Evolutionary conservation across 2,329 filamentous ascomycete genomes (phyloP).

Genomic region (Aspergillus sp.): DNA sequence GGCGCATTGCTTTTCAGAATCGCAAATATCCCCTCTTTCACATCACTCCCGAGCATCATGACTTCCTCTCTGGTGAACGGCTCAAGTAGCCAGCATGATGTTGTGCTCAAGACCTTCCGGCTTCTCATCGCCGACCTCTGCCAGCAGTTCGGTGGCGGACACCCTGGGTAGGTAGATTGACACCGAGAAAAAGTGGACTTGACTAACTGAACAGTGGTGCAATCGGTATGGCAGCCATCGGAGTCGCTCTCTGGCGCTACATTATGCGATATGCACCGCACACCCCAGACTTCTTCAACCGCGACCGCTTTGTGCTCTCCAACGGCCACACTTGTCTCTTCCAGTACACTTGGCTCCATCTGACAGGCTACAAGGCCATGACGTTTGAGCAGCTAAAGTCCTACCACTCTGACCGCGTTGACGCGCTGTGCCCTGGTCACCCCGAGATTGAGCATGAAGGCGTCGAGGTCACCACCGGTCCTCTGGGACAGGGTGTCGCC

Average conservation of each 20-base stretch:
- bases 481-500: slow-evolving; percentile 60
- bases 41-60: slow-evolving; percentile 20
- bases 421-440: slow-evolving; percentile 35
- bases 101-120: slow-evolving; percentile 61
- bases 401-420: slow-evolving; percentile 32
- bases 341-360: slow-evolving; percentile 33
- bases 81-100: slow-evolving; percentile 36
- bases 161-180: slow-evolving; percentile 56
- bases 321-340: slow-evolving; percentile 40
- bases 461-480: slow-evolving; percentile 61
- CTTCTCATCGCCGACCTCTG: slow-evolving; percentile 67
- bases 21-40: neutral
- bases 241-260: slow-evolving; percentile 45
- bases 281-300: slow-evolving; percentile 43
- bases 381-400: slow-evolving; percentile 36
- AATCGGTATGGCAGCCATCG: slow-evolving; percentile 48
- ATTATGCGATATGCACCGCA: slow-evolving; percentile 43
- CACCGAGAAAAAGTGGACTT: neutral
- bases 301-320: slow-evolving; percentile 48
- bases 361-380: slow-evolving; percentile 33
- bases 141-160: slow-evolving; percentile 68
- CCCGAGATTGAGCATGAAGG: slow-evolving; percentile 60
- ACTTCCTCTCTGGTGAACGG: slow-evolving; percentile 13
- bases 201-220: slow-evolving; percentile 37
- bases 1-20: neutral